Conservation (phyloP, 306 rosid species). For the Acacia confusa region DNA sequence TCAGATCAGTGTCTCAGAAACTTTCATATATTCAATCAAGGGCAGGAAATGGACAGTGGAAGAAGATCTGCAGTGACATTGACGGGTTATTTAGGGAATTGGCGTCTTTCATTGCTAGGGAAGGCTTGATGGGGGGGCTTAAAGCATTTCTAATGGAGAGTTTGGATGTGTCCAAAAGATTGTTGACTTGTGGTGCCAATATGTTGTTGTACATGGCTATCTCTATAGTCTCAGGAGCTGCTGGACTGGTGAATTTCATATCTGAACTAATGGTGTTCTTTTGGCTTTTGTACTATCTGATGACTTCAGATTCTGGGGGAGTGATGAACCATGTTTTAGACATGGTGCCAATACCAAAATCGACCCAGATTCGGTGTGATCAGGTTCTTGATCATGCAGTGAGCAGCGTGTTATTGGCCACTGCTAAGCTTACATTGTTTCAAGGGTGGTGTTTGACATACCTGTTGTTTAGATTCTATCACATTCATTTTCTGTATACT, state of each 20-base stretch:
- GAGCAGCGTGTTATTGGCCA: constrained; percentile 39
- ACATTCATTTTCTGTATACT: constrained; percentile 40
- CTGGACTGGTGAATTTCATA: constrained; percentile 44
- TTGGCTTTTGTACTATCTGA: constrained; percentile 39
- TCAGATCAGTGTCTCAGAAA: constrained; percentile 15
- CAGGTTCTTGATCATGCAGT: constrained; percentile 49
- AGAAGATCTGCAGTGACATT: constrained; percentile 27
- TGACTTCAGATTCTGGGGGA: constrained; percentile 44
- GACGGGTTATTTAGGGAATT: constrained; percentile 28
- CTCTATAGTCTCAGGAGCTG: constrained; percentile 46
- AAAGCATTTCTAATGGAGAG: constrained; percentile 28
- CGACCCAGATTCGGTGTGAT: constrained; percentile 35
- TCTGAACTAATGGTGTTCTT: constrained; percentile 35
- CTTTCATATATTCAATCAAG: constrained; percentile 18
- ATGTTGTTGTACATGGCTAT: constrained; percentile 35
- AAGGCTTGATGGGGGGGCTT: constrained; percentile 32
- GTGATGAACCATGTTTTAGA: constrained; percentile 42
- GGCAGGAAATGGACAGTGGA: constrained; percentile 30
- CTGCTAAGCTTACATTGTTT: constrained; percentile 40
- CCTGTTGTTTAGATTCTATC: constrained; percentile 41
- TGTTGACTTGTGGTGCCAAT: constrained; percentile 34
- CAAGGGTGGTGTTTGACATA: constrained; percentile 48
- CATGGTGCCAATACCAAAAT: constrained; percentile 42
- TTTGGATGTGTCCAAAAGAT: constrained; percentile 29
- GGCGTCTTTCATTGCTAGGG: constrained; percentile 17